phyloP scores from a whole-genome alignment of 257 asterid species.

The Solanum gracilifrons region DNA sequence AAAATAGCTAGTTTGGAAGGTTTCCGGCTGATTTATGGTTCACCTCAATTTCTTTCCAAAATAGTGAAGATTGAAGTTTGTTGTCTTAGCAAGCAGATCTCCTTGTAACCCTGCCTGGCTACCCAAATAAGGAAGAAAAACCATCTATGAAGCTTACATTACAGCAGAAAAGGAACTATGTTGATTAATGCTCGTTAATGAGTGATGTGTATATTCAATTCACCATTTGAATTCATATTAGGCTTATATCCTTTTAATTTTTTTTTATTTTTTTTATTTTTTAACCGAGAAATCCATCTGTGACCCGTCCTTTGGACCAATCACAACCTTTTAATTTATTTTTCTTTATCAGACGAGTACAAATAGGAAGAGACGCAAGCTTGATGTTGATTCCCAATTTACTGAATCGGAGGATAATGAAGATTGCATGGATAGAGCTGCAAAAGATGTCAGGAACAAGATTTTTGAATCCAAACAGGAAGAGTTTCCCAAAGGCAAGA shows the following conservation, averaged over 20 bases:
- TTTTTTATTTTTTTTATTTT: no score
- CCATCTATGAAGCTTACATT: not conserved
- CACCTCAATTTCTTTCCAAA: not conserved
- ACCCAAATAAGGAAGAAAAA: not conserved
- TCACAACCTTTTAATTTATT: not conserved
- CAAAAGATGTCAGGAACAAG: constrained; percentile 39
- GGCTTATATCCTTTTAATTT: not conserved
- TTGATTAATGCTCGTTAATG: not conserved
- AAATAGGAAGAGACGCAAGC: constrained; percentile 70
- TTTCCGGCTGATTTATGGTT: not conserved
- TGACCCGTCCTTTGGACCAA: no score
- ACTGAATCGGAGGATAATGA: constrained; percentile 70
- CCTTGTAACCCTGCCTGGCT: not conserved
- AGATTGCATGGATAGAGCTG: constrained; percentile 22
- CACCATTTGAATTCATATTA: not conserved
- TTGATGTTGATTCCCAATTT: constrained; percentile 41
- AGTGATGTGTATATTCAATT: not conserved
- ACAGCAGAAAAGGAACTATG: not conserved
- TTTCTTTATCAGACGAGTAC: constrained; percentile 52
- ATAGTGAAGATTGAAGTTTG: not conserved
- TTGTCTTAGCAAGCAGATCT: not conserved
- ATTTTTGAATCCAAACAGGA: constrained; percentile 62
- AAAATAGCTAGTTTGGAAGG: not conserved
- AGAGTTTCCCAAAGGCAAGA: constrained; percentile 79
- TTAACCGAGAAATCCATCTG: no score